These are phyloP conservation scores for Rickenella mellea DNA, from an alignment of 768 basidiomycete genomes.

Conservation along the genomic window DNA sequence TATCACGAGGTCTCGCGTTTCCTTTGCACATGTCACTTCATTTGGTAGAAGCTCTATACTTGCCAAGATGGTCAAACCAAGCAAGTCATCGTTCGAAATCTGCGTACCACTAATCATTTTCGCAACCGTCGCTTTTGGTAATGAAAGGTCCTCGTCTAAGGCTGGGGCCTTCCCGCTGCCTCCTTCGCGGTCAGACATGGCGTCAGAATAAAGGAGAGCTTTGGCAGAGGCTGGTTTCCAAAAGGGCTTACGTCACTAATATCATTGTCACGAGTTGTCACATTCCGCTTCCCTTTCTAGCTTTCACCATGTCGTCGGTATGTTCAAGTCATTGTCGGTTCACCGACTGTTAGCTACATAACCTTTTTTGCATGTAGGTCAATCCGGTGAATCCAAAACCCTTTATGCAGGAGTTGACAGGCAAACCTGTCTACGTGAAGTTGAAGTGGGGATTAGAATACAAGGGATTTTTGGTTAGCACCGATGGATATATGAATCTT, in stretches of 20 bases:
- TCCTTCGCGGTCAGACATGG: constrained; percentile 90
- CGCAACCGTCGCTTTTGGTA: constrained; percentile 95
- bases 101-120: constrained; percentile 86
- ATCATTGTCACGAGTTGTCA: constrained; percentile 31
- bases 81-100: constrained; percentile 1
- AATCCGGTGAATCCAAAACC: constrained; percentile 98
- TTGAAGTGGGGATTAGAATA: constrained; percentile 99
- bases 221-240: no score
- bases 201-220: no score
- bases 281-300: constrained; percentile 20
- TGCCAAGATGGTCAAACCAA: constrained; percentile 5
- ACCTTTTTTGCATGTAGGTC: no score
- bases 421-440: constrained; percentile 89
- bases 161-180: constrained; percentile 49
- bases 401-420: constrained; percentile 96
- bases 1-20: constrained; percentile 93
- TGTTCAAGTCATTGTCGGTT: constrained; percentile 17
- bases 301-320: constrained; percentile 60
- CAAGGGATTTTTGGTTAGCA: constrained; percentile 97
- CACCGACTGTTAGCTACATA: background rate
- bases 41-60: constrained; percentile 74
- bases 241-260: constrained; percentile 10
- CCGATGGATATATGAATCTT: constrained; percentile 99
- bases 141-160: constrained; percentile 84
- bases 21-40: constrained; percentile 87